These are phyloP conservation scores for Tetramitus jugosus DNA, from an alignment of 208 protist genomes.

Conservation along the genomic window DNA sequence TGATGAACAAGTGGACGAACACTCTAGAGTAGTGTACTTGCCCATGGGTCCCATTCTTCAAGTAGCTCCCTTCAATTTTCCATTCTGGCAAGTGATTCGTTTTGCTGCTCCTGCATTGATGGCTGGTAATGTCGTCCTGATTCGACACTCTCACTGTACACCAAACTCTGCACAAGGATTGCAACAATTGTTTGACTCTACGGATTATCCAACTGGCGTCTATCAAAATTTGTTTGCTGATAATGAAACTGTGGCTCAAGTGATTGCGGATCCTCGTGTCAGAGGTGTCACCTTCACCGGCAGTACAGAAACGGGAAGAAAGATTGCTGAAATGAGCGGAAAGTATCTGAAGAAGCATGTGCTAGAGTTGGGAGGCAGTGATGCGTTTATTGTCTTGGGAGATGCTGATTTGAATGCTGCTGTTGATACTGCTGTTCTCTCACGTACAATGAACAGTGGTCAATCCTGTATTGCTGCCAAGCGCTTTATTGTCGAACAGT, in stretches of 20 bases:
- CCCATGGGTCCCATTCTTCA: slow-evolving; percentile 67
- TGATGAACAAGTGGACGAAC: background rate
- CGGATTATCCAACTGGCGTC: slow-evolving; percentile 34
- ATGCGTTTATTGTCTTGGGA: slow-evolving; percentile 71
- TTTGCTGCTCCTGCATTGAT: slow-evolving; percentile 64
- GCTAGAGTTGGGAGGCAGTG: slow-evolving; percentile 80
- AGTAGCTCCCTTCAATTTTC: slow-evolving; percentile 83
- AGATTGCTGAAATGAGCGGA: slow-evolving; percentile 41
- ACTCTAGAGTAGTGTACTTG: background rate
- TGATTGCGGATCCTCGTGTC: slow-evolving; percentile 57
- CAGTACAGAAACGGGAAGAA: slow-evolving; percentile 60
- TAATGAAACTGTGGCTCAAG: slow-evolving; percentile 51
- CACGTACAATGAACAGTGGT: slow-evolving; percentile 44
- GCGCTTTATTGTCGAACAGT: slow-evolving; percentile 59
- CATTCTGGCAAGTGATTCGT: slow-evolving; percentile 64
- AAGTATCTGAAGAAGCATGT: slow-evolving; percentile 60
- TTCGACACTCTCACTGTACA: slow-evolving; percentile 64
- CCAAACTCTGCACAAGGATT: slow-evolving; percentile 62
- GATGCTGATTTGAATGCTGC: slow-evolving; percentile 46
- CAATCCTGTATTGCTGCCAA: slow-evolving; percentile 77
- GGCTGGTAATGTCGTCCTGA: slow-evolving; percentile 70
- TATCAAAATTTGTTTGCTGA: background rate
- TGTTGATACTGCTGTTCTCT: background rate
- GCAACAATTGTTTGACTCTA: slow-evolving; percentile 37
- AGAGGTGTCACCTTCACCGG: slow-evolving; percentile 76